These are phyloP conservation scores for Epichloe glyceriae DNA, from an alignment of 2,329 filamentous ascomycete genomes.

Conservation along the genomic window DNA sequence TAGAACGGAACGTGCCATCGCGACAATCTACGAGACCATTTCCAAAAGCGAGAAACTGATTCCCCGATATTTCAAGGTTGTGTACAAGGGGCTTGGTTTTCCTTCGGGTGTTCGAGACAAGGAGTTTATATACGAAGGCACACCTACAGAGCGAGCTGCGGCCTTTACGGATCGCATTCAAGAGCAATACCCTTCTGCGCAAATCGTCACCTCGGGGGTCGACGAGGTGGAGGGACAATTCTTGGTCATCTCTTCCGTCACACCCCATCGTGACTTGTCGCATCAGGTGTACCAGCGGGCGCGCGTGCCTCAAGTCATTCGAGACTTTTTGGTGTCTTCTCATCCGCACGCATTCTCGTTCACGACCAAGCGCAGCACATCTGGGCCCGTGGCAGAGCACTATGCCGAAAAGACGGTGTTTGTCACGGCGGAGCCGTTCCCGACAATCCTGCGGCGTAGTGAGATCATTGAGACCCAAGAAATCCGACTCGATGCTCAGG, in stretches of 20 bases:
- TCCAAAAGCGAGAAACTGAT: conserved; percentile 66
- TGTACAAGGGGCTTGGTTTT: conserved; percentile 83
- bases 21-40: conserved; percentile 80
- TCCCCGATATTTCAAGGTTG: conserved; percentile 82
- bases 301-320: conserved; percentile 67
- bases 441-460: conserved; percentile 77
- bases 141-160: conserved; percentile 59
- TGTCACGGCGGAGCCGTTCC: conserved; percentile 74
- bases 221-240: conserved; percentile 87
- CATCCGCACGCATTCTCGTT: conserved; percentile 69
- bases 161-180: conserved; percentile 88
- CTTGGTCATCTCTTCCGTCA: conserved; percentile 68
- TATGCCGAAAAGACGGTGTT: conserved; percentile 76
- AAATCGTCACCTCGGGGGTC: conserved; percentile 58
- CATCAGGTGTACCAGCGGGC: conserved; percentile 81
- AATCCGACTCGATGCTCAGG: conserved; percentile 56
- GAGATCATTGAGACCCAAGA: conserved; percentile 64
- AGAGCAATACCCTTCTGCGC: conserved; percentile 74
- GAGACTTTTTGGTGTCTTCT: conserved; percentile 75
- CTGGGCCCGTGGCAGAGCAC: conserved; percentile 57
- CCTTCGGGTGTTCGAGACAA: conserved; percentile 71
- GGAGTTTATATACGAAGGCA: conserved; percentile 82
- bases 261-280: conserved; percentile 64
- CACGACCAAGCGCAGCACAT: conserved; percentile 57
- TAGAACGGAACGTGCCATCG: conserved; percentile 78